Evolutionary conservation across 306 rosid genomes (phyloP).

Genomic region (Quercus engelmannii): DNA sequence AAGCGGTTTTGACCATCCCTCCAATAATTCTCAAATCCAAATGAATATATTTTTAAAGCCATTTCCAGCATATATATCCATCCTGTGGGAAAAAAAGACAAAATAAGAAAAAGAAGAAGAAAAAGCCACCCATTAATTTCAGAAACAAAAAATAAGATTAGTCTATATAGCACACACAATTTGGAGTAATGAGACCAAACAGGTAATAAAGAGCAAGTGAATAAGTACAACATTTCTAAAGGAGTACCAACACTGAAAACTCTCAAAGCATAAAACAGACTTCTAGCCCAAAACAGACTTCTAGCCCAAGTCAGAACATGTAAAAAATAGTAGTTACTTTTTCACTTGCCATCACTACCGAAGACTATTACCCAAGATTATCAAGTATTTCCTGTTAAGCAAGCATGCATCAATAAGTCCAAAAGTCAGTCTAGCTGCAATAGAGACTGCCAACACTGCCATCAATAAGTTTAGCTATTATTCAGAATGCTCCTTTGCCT

Average conservation of each 20-base stretch:
- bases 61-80: slow-evolving; percentile 92
- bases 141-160: neutral
- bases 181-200: slow-evolving; percentile 9
- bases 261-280: neutral
- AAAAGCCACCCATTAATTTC: slow-evolving; percentile 22
- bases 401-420: neutral
- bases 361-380: neutral
- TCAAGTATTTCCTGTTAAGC: neutral
- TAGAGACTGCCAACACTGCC: neutral
- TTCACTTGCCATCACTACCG: neutral
- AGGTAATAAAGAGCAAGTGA: slow-evolving; percentile 7
- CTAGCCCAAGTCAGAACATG: neutral
- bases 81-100: slow-evolving; percentile 45
- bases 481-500: neutral
- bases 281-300: neutral
- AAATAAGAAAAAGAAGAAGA: neutral
- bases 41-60: slow-evolving; percentile 77
- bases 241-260: neutral
- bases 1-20: slow-evolving; percentile 91
- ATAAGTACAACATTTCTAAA: neutral
- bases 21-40: slow-evolving; percentile 91
- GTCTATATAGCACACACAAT: neutral
- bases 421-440: neutral
- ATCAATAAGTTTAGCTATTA: neutral
- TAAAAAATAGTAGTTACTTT: neutral